Base-by-base conservation (phyloP, 768 basidiomycete species). In the Phylloporus rhodoxanthus region DNA sequence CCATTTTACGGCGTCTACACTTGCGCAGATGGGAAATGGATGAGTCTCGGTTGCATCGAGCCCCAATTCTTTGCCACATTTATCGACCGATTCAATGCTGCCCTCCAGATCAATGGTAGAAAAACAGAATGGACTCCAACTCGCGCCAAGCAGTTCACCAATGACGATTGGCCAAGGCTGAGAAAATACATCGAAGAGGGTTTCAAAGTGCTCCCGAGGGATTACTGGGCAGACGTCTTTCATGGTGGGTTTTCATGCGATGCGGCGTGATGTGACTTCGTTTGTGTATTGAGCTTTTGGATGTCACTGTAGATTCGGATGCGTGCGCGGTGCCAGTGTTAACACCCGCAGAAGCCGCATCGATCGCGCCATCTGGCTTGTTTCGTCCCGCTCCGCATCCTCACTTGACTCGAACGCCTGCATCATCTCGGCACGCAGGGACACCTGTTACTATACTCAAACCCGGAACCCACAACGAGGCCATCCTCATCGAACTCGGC, bases 1-100 rank as follows among this genome's bases (percentile, higher is more conserved):
- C 89, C 89, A 0, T 90, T 82, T 69, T 92, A 92, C 59, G 75
- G 74, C 51, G 68, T 87, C 9, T 91, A 92, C 57, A 73, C 75
- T 1, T 90, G 87, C 61, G 72, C 79, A 48, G 87, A 85, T 61
- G 83, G 82, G 1, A 69, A 75, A 33, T 88, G 79, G 76, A 86
- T 92, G 76, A 80, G 83, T 2, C 78, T 91, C 23, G 87, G 79
- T 25, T 87, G 86, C 58, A 62, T 88, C 11, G 87, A 90, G 61
- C 82, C 85, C 5, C 76, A 78, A 34, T 89, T 89, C 67, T 89
- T 83, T 64, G 66, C 70, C 20, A 69, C 67, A 1, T 89, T 90
- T 58, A 70, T 88, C 38, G 69, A 74, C 9, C 59, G 56, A 2
- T 85, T 89, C 63, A 58, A 76, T 28, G 62, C 65, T 17, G 75